These are phyloP conservation scores for Coemansia furcata DNA, from an alignment of 192 early-diverging fungal genomes.

Conservation along the genomic window DNA sequence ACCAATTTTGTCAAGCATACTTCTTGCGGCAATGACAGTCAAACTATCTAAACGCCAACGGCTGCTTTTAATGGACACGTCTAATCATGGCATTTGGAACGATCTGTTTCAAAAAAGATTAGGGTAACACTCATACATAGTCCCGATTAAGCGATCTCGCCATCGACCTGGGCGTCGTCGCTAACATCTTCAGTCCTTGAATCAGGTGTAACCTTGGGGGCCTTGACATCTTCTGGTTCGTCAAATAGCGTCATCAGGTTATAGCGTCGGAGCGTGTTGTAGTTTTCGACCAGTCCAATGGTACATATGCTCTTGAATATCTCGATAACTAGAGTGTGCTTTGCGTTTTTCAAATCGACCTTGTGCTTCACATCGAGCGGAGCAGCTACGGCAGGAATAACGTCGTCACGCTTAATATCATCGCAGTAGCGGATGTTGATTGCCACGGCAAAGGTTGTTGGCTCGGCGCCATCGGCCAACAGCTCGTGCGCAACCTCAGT, in stretches of 20 bases:
- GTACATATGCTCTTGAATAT: slow-evolving; percentile 52
- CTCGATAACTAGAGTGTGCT: slow-evolving; percentile 49
- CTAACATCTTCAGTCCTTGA: background rate
- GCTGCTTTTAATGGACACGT: background rate
- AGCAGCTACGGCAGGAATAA: slow-evolving; percentile 50
- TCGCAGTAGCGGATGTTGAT: slow-evolving; percentile 54
- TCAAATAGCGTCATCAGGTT: slow-evolving; percentile 52
- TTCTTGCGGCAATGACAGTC: background rate
- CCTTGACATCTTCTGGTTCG: slow-evolving; percentile 9
- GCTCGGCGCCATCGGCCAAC: slow-evolving; percentile 47
- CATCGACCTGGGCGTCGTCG: background rate
- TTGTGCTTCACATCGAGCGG: slow-evolving; percentile 52
- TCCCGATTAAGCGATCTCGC: background rate
- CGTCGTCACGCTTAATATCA: slow-evolving; percentile 43
- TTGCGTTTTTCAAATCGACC: slow-evolving; percentile 50
- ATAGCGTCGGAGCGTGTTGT: slow-evolving; percentile 36
- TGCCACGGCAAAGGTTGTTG: slow-evolving; percentile 49
- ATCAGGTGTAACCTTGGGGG: background rate
- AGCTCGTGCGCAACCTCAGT: slow-evolving; percentile 28
- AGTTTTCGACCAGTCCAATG: slow-evolving; percentile 46
- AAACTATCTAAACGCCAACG: background rate
- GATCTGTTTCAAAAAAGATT: background rate
- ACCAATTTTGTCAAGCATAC: background rate
- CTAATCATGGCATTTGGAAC: background rate
- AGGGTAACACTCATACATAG: background rate